Evolutionary conservation across 2,329 filamentous ascomycete genomes (phyloP).

Genomic region (Fusarium sp.): DNA sequence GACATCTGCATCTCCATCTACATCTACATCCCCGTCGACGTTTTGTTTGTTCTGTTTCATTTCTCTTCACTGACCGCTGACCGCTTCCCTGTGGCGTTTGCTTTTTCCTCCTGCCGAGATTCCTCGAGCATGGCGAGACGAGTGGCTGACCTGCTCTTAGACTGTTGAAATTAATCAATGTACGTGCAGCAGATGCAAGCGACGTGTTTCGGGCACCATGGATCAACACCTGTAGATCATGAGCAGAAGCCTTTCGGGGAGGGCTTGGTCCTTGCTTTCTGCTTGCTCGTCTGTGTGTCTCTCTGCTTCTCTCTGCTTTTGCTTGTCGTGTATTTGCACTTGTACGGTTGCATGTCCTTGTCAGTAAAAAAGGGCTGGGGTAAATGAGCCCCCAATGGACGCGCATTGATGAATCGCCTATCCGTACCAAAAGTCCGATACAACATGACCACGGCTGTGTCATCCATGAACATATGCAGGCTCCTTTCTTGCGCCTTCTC

Average conservation of each 20-base stretch:
- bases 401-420: conserved; percentile 24
- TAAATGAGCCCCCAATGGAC: background rate
- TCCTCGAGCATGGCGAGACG: conserved; percentile 24
- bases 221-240: conserved; percentile 31
- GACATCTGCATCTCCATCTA: background rate
- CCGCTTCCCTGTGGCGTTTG: conserved; percentile 38
- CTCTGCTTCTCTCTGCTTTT: no score
- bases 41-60: conserved; percentile 32
- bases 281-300: conserved; percentile 11
- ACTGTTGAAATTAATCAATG: conserved; percentile 15
- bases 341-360: conserved; percentile 18
- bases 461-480: background rate
- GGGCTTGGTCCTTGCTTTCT: conserved; percentile 17
- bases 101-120: conserved; percentile 44
- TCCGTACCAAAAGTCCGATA: background rate
- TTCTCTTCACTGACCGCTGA: conserved; percentile 8
- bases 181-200: conserved; percentile 10
- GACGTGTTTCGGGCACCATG: conserved; percentile 29
- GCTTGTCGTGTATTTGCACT: conserved; percentile 2
- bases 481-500: conserved; percentile 6
- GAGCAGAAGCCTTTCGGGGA: background rate
- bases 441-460: background rate
- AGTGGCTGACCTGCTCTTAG: conserved; percentile 9
- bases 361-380: conserved; percentile 6
- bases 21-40: background rate